These are phyloP conservation scores for Hypoxylon sp. DNA, from an alignment of 2,329 filamentous ascomycete species.

Conservation along the genomic window DNA sequence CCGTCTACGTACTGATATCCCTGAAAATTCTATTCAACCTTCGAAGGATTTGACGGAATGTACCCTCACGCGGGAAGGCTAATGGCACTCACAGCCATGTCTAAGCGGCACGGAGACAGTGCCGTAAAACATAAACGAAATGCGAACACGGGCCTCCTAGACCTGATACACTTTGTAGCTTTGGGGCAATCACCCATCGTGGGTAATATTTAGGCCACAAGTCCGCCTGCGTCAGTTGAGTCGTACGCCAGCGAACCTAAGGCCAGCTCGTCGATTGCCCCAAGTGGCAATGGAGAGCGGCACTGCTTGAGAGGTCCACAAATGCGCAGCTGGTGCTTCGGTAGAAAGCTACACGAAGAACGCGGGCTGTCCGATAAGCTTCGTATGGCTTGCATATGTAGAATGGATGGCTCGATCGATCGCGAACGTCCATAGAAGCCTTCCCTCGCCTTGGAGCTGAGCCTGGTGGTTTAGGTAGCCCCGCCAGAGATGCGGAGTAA, in stretches of 20 bases:
- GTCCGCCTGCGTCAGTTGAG: not conserved
- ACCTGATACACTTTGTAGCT: conserved; percentile 7
- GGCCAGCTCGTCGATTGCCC: conserved; percentile 1
- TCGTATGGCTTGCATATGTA: conserved; percentile 8
- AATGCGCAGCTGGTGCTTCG: conserved; percentile 5
- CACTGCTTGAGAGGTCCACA: conserved; percentile 7
- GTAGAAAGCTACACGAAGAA: conserved; percentile 10
- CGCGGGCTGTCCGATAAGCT: conserved; percentile 12
- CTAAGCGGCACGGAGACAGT: not conserved
- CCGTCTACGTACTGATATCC: conserved; percentile 27
- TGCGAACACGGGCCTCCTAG: not conserved
- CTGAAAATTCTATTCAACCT: conserved; percentile 23
- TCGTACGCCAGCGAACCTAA: not conserved
- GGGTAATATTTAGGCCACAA: conserved; percentile 1
- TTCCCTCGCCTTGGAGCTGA: not conserved
- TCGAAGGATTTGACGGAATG: conserved; percentile 18
- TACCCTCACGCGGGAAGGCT: conserved; percentile 16
- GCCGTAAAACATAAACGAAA: conserved; percentile 3
- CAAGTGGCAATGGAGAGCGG: not conserved
- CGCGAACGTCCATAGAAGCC: conserved; percentile 23
- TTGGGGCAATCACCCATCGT: conserved; percentile 13
- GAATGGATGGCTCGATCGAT: conserved; percentile 15
- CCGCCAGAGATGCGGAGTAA: not conserved
- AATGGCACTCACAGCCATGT: conserved; percentile 14
- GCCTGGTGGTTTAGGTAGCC: conserved; percentile 1